Conservation (phyloP, 768 basidiomycete species). For the Podaxis sp. region DNA sequence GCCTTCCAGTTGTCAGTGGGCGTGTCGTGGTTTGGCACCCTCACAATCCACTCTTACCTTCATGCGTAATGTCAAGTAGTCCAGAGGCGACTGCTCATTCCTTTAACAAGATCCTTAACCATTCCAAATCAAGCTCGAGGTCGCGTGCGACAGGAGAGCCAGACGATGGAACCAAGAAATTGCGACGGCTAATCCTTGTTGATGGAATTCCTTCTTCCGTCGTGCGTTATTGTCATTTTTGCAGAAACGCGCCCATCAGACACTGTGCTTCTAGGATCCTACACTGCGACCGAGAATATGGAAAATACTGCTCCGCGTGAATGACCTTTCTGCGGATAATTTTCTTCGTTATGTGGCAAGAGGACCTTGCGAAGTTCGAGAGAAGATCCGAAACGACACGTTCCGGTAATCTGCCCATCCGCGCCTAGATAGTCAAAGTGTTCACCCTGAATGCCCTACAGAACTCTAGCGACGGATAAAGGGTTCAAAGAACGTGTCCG, state of each 20-base stretch:
- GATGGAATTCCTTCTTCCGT: conserved; percentile 83
- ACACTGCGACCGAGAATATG: conserved; percentile 90
- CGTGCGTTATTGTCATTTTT: conserved; percentile 45
- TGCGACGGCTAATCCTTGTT: conserved; percentile 84
- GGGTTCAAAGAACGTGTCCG: conserved; percentile 97
- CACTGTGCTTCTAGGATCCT: conserved; percentile 52
- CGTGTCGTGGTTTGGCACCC: not conserved
- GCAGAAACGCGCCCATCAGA: not conserved
- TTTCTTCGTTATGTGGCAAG: conserved; percentile 79
- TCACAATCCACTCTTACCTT: conserved; percentile 12
- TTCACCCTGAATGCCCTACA: conserved; percentile 24
- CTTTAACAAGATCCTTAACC: conserved; percentile 78
- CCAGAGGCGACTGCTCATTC: conserved; percentile 56
- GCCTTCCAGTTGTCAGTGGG: not conserved
- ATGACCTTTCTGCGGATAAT: conserved; percentile 71
- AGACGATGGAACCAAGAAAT: conserved; percentile 83
- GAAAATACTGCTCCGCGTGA: conserved; percentile 89
- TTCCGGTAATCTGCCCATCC: conserved; percentile 64
- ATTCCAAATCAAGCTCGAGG: conserved; percentile 64
- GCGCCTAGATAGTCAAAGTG: not conserved
- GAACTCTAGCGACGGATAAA: conserved; percentile 93
- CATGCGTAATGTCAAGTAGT: conserved; percentile 13
- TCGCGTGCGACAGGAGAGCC: conserved; percentile 58
- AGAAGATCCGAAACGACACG: conserved; percentile 96
- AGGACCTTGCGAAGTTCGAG: conserved; percentile 83